A percentile compares a stretch with the other conserved stretches of the same genome.
phyloP scores from a whole-genome alignment of 352 stramenopile species.

The Phytopythium montanum region DNA sequence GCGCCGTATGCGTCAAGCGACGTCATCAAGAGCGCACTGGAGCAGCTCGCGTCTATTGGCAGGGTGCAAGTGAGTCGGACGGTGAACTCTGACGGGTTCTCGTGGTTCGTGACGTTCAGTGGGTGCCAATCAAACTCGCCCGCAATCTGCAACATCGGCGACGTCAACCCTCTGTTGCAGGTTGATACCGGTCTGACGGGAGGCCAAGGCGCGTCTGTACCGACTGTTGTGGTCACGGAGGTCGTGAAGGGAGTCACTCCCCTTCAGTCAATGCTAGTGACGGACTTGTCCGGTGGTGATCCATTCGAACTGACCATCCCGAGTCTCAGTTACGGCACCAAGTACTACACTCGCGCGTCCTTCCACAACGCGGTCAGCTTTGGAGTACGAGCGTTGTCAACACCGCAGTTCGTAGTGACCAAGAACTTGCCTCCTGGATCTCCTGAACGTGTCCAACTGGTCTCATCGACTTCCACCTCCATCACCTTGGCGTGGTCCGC shows the following conservation, averaged over 20 bases:
- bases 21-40: slow-evolving; percentile 41
- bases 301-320: slow-evolving; percentile 65
- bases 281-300: slow-evolving; percentile 71
- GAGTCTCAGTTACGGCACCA: slow-evolving; percentile 76
- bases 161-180: slow-evolving; percentile 61
- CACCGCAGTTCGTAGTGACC: slow-evolving; percentile 77
- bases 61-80: slow-evolving; percentile 58
- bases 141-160: slow-evolving; percentile 89
- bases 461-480: slow-evolving; percentile 84
- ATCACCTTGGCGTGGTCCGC: slow-evolving; percentile 91
- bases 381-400: slow-evolving; percentile 62
- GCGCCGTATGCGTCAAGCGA: slow-evolving; percentile 49
- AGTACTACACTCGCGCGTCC: slow-evolving; percentile 90
- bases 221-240: slow-evolving; percentile 49
- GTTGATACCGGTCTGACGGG: slow-evolving; percentile 42
- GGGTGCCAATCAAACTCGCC: slow-evolving; percentile 62
- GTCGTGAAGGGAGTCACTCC: slow-evolving; percentile 53
- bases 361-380: slow-evolving; percentile 89
- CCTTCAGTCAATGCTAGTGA: slow-evolving; percentile 42
- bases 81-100: slow-evolving; percentile 68
- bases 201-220: slow-evolving; percentile 23
- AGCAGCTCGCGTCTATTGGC: slow-evolving; percentile 47
- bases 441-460: slow-evolving; percentile 82
- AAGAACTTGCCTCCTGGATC: slow-evolving; percentile 87
- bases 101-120: slow-evolving; percentile 90